These are phyloP conservation scores for Tilletia caries DNA, from an alignment of 1,284 basidiomycete genomes.

Conservation along the genomic window DNA sequence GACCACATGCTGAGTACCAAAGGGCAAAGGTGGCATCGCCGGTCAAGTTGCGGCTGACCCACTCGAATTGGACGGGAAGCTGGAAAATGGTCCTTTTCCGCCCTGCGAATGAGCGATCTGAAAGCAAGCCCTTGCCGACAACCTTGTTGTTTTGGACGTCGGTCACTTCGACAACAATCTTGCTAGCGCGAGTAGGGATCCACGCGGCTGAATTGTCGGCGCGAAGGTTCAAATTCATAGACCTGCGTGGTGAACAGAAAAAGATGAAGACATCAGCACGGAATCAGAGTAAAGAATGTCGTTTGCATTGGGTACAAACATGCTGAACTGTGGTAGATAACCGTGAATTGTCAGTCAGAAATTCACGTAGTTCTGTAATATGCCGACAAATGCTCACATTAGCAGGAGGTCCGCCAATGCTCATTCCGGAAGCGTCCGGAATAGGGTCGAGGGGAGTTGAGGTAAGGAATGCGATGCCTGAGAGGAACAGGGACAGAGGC, in stretches of 20 bases:
- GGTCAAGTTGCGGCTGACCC: slow-evolving; percentile 31
- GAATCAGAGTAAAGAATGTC: neutral
- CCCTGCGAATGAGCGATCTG: slow-evolving; percentile 20
- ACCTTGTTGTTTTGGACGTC: slow-evolving; percentile 27
- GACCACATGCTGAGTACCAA: slow-evolving; percentile 36
- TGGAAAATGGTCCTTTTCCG: slow-evolving; percentile 29
- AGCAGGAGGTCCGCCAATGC: slow-evolving; percentile 29
- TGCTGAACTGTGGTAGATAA: neutral
- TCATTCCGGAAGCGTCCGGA: slow-evolving; percentile 38
- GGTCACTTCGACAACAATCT: slow-evolving; percentile 30
- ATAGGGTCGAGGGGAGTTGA: slow-evolving; percentile 32
- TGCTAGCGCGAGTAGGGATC: slow-evolving; percentile 26
- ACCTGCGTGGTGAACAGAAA: slow-evolving; percentile 25
- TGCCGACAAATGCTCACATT: slow-evolving; percentile 18
- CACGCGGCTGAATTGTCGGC: slow-evolving; percentile 33
- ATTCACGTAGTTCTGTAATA: neutral
- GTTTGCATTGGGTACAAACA: neutral
- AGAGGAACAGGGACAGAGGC: neutral
- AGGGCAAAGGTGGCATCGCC: slow-evolving; percentile 39
- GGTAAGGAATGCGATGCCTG: slow-evolving; percentile 28
- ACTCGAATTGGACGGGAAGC: slow-evolving; percentile 36
- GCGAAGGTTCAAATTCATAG: slow-evolving; percentile 41
- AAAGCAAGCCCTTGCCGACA: slow-evolving; percentile 33
- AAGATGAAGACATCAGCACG: neutral
- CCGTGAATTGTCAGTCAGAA: neutral